Conservation (phyloP, 371 early-diverging fungal species). For the Mucor ambiguus region DNA sequence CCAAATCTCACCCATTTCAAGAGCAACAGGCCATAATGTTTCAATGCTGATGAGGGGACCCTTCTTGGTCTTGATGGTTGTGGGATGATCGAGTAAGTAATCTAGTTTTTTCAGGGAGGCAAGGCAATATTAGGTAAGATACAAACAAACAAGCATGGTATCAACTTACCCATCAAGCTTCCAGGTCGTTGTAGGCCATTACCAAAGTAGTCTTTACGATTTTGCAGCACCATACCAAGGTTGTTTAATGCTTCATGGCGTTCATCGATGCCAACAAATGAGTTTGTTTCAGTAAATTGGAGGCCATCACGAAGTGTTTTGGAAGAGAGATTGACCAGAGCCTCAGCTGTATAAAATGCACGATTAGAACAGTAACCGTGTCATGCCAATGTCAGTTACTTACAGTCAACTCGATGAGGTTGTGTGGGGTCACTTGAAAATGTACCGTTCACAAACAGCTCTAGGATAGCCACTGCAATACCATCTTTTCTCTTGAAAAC, state of each 20-base stretch:
- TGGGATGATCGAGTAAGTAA: conserved; percentile 39
- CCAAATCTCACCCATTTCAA: conserved; percentile 49
- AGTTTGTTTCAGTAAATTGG: conserved; percentile 76
- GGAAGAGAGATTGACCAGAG: conserved; percentile 56
- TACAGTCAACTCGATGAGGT: conserved; percentile 80
- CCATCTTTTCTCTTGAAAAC: conserved; percentile 79
- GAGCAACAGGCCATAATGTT: conserved; percentile 79
- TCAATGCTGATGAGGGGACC: conserved; percentile 61
- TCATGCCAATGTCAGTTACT: conserved; percentile 1
- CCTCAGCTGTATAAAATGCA: conserved; percentile 38
- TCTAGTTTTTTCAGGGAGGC: neutral
- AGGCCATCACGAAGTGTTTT: conserved; percentile 65
- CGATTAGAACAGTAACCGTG: neutral
- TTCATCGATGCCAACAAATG: conserved; percentile 79
- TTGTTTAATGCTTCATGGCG: conserved; percentile 73
- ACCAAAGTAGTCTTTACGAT: conserved; percentile 51
- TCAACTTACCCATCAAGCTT: conserved; percentile 71
- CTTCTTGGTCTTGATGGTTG: conserved; percentile 49
- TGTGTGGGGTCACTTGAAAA: conserved; percentile 72
- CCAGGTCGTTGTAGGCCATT: conserved; percentile 74
- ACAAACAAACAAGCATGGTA: conserved; percentile 1
- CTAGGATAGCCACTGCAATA: conserved; percentile 82
- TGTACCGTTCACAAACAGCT: conserved; percentile 79
- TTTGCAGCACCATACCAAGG: conserved; percentile 56
- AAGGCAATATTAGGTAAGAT: neutral